Evolutionary conservation across 1,284 basidiomycete genomes (phyloP).

Genomic region (Filobasidium uniguttulatum): DNA sequence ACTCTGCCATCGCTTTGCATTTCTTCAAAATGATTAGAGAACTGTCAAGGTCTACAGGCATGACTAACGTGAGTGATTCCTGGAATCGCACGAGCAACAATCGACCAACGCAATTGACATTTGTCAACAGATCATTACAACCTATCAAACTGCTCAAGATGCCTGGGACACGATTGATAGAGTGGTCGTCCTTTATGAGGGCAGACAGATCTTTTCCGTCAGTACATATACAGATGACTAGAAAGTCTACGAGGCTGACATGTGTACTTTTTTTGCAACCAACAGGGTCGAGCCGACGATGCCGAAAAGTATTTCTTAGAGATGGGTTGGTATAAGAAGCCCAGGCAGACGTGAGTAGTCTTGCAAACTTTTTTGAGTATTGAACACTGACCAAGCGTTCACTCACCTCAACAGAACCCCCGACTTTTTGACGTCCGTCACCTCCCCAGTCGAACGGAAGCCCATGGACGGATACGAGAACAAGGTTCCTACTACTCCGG

Average conservation of each 20-base stretch:
- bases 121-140: conserved; percentile 60
- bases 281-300: background rate
- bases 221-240: no score
- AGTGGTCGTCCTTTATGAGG: conserved; percentile 60
- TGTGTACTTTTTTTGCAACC: no score
- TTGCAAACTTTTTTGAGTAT: no score
- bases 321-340: conserved; percentile 11
- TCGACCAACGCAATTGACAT: no score
- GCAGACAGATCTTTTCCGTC: conserved; percentile 69
- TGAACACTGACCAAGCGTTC: no score
- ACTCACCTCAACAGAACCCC: no score
- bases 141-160: conserved; percentile 68
- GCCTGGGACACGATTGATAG: conserved; percentile 49
- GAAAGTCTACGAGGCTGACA: background rate
- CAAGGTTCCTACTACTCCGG: conserved; percentile 3
- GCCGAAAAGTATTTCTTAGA: conserved; percentile 9
- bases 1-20: conserved; percentile 71
- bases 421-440: conserved; percentile 8
- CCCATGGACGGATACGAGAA: conserved; percentile 3
- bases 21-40: no score
- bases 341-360: conserved; percentile 11
- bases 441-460: conserved; percentile 3
- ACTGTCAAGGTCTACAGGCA: no score
- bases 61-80: no score
- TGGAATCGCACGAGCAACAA: no score